These are phyloP conservation scores for Nitzschia sp. DNA, from an alignment of 108 stramenopile species.

Conservation along the genomic window DNA sequence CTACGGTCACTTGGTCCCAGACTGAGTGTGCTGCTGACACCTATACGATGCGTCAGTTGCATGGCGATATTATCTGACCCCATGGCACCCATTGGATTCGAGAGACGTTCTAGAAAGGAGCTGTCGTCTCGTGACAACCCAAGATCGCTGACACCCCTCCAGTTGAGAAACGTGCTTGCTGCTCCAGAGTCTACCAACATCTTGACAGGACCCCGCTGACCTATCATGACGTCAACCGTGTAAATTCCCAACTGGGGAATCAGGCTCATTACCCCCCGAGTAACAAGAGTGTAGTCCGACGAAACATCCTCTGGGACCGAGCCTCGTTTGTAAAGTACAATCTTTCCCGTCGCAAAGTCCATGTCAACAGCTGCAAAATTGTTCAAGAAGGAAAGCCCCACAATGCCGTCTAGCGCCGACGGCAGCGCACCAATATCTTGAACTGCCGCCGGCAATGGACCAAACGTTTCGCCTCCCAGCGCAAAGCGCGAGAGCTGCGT, in stretches of 20 bases:
- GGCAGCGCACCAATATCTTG: slow-evolving; percentile 83
- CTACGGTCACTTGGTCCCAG: slow-evolving; percentile 10
- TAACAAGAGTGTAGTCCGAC: neutral
- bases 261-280: neutral
- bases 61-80: slow-evolving; percentile 70
- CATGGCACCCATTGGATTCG: slow-evolving; percentile 58
- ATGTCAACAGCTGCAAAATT: slow-evolving; percentile 64
- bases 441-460: slow-evolving; percentile 55
- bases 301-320: neutral
- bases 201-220: slow-evolving; percentile 69
- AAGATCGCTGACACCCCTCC: slow-evolving; percentile 65
- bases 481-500: slow-evolving; percentile 49
- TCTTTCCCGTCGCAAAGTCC: slow-evolving; percentile 47
- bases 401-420: slow-evolving; percentile 66
- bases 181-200: slow-evolving; percentile 83
- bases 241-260: slow-evolving; percentile 62
- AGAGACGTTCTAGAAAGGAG: slow-evolving; percentile 38
- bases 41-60: slow-evolving; percentile 64
- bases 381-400: slow-evolving; percentile 75
- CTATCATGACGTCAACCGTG: slow-evolving; percentile 53
- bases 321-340: slow-evolving; percentile 41
- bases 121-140: slow-evolving; percentile 31
- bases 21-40: slow-evolving; percentile 49
- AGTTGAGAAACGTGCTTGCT: slow-evolving; percentile 58
- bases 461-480: slow-evolving; percentile 47